phyloP scores from a whole-genome alignment of 179 eudicot species.

The Monotropa hypopitys region DNA sequence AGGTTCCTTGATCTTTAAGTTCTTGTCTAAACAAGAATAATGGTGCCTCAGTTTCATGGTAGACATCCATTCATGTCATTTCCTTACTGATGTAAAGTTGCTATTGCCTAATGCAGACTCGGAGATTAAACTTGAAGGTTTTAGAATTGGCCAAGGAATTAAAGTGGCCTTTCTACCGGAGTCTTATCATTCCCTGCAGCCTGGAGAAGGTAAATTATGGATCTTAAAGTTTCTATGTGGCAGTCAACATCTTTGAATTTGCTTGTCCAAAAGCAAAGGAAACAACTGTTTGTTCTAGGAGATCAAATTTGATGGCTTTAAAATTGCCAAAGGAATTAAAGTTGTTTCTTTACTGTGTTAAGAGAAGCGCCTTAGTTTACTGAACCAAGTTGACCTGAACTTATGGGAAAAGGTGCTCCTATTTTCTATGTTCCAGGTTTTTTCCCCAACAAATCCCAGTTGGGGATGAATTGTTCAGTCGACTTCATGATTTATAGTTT shows the following conservation, averaged over 20 bases:
- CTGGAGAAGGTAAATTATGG: slow-evolving; percentile 22
- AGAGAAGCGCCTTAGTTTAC: neutral
- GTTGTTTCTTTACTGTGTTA: neutral
- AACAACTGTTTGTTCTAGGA: neutral
- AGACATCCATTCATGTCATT: neutral
- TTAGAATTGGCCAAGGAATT: slow-evolving; percentile 42
- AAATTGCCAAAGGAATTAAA: too few species aligned
- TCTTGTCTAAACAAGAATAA: neutral
- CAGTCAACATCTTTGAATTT: slow-evolving; percentile 1
- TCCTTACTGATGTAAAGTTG: slow-evolving; percentile 5
- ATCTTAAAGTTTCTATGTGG: neutral
- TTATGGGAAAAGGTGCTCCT: neutral
- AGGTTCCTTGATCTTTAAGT: slow-evolving; percentile 21
- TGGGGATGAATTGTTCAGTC: neutral
- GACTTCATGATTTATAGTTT: neutral
- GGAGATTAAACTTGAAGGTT: slow-evolving; percentile 55
- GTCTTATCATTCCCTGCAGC: slow-evolving; percentile 18
- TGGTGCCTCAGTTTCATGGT: neutral
- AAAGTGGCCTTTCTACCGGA: slow-evolving; percentile 62
- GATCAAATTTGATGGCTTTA: too few species aligned
- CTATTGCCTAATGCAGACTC: slow-evolving; percentile 29
- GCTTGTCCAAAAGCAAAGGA: neutral
- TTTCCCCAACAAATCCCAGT: neutral
- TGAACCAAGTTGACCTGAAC: neutral
- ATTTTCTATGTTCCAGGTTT: neutral